Evolutionary conservation across 495 filamentous ascomycete genomes (phyloP).

Genomic region (Letharia lupina): DNA sequence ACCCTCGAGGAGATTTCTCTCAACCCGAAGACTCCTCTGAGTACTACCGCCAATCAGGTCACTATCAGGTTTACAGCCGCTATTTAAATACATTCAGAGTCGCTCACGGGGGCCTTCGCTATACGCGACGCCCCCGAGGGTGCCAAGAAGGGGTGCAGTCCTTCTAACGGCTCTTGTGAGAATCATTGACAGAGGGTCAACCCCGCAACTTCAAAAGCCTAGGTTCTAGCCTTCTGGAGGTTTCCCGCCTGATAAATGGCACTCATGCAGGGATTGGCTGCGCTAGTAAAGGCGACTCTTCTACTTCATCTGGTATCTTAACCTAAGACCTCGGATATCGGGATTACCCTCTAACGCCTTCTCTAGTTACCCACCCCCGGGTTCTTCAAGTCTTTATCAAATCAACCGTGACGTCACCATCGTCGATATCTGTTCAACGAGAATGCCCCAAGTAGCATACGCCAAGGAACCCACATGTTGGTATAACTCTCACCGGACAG

Average conservation of each 20-base stretch:
- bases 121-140: too few relatives aligned
- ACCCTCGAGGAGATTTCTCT: too few relatives aligned
- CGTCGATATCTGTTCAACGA: background rate
- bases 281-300: background rate
- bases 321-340: conserved; percentile 32
- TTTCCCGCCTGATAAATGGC: background rate
- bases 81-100: too few relatives aligned
- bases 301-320: conserved; percentile 3
- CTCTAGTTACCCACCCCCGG: conserved; percentile 44
- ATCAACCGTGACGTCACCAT: conserved; percentile 33
- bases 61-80: too few relatives aligned
- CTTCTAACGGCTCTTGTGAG: too few relatives aligned
- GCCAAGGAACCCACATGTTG: conserved; percentile 2
- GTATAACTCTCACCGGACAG: background rate
- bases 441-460: background rate
- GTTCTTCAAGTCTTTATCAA: conserved; percentile 42
- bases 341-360: conserved; percentile 44
- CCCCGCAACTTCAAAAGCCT: too few relatives aligned
- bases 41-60: too few relatives aligned
- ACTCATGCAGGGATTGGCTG: background rate
- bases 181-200: too few relatives aligned
- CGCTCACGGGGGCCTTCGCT: too few relatives aligned
- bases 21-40: too few relatives aligned
- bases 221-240: too few relatives aligned
- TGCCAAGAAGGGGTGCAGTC: too few relatives aligned